Evolutionary conservation across 2,329 filamentous ascomycete genomes (phyloP), one percentile per base, ranked within the genome.

Genomic region (Pseudogymnoascus sp.): DNA sequence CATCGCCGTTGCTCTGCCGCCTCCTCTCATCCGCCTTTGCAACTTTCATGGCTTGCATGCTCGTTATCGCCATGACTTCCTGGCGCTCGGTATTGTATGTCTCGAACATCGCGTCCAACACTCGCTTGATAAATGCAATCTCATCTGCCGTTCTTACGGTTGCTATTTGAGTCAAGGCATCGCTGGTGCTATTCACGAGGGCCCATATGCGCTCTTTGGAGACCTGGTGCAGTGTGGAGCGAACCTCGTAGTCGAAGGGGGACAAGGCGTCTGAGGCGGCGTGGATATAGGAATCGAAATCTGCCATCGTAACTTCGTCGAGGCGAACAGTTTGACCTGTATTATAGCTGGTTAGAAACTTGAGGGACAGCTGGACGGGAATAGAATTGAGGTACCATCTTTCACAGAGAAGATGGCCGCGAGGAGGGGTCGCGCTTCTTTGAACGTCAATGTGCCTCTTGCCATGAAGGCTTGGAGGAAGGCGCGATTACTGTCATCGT

Each of bases 61-160:
- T 82, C 10, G 85, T 88, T 3, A 97, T 77, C 3, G 90, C 92
- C 83, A 97, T 87, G 26, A 91, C 83, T 74, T 99, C 93, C 69
- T 86, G 84, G n/a, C 84, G 80, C 7, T 79, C 81, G 0, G 86
- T 90, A 71, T 97, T 97, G 76, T 91, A 86, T 17, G 84, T 88
- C 65, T 95, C 90, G 71, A 97, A 99, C 84, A 99, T 96, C 68
- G 83, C 85, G 72, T 97, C 92, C 0, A 99, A 82, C 2, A 97
- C 73, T 7, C 94, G 82, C 74, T 95, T 94, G 61, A 97, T 84
- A 72, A 91, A 99, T 0, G 89, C 85, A 33, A 97, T 89, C 76
- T 97, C 92, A 67, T 96, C 92, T 0, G 90, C 78, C 6, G 81
- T 83, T 71, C 89, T 89, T 0, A 84, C 85, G 0, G 94, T 97